These are phyloP conservation scores for Digitaria exilis DNA, from an alignment of 202 grass and related monocot species.

Conservation along the genomic window DNA sequence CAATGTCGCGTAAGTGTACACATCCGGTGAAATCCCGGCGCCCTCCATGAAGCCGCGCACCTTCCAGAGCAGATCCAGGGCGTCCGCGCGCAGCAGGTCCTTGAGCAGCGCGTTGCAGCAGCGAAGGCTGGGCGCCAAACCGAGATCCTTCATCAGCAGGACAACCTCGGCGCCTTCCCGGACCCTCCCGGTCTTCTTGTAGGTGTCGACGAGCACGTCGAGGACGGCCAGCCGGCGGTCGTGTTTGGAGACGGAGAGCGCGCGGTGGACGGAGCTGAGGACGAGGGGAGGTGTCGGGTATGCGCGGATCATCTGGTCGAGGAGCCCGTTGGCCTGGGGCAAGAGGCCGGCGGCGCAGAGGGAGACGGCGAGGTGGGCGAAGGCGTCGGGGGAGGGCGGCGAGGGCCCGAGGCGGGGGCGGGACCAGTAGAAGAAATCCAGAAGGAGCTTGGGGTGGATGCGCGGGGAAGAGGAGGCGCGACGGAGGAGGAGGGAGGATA, in stretches of 20 bases:
- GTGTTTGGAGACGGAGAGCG: conserved; percentile 23
- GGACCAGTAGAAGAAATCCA: conserved; percentile 89
- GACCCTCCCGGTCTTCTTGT: conserved; percentile 58
- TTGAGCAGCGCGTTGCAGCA: conserved; percentile 80
- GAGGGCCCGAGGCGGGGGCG: conserved; percentile 32
- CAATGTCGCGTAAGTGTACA: conserved; percentile 67
- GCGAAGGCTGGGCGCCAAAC: conserved; percentile 52
- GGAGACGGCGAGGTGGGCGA: conserved; percentile 49
- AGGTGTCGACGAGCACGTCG: conserved; percentile 64
- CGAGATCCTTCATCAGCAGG: conserved; percentile 49
- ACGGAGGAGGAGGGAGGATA: conserved; percentile 48
- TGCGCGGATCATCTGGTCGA: conserved; percentile 57
- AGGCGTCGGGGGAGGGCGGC: conserved; percentile 41
- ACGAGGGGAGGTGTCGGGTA: conserved; percentile 39
- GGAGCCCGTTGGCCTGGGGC: conserved; percentile 47
- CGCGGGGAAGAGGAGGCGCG: not conserved
- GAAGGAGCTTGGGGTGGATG: conserved; percentile 48
- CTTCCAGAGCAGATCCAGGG: conserved; percentile 73
- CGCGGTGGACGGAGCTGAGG: conserved; percentile 39
- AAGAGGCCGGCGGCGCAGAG: conserved; percentile 48
- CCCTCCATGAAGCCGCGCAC: conserved; percentile 51
- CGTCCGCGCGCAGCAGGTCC: conserved; percentile 59
- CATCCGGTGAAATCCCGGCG: conserved; percentile 39
- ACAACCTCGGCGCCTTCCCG: conserved; percentile 43
- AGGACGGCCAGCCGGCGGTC: conserved; percentile 40